A percentile compares a stretch with the other conserved stretches of the same genome.
Conservation (phyloP, 176 grass and related monocot genomes). For the Alopecurus myosuroides region DNA sequence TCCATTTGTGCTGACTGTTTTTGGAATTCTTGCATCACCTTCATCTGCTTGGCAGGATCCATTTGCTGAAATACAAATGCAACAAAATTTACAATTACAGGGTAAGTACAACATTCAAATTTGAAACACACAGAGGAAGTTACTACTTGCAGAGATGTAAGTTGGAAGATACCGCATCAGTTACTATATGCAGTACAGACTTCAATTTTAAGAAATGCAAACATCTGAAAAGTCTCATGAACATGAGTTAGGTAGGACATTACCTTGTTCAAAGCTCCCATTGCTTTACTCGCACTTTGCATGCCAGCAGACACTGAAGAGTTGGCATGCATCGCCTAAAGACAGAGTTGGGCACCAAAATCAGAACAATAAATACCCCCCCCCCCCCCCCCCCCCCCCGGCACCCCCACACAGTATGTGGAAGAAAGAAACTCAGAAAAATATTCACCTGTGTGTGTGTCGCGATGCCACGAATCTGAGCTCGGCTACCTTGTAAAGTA, state of each 20-base stretch:
- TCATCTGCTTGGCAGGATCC: constrained; percentile 87
- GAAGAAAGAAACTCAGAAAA: constrained; percentile 22
- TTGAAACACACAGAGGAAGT: background rate
- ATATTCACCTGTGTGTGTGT: constrained; percentile 83
- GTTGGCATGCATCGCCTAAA: constrained; percentile 86
- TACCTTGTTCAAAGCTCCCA: constrained; percentile 96
- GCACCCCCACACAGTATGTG: background rate
- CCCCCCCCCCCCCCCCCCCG: no score
- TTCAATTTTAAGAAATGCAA: background rate
- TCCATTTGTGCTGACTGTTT: constrained; percentile 91
- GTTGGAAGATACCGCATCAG: background rate
- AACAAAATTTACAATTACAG: constrained; percentile 1
- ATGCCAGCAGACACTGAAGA: constrained; percentile 88
- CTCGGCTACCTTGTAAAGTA: constrained; percentile 85
- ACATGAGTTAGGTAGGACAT: constrained; percentile 9
- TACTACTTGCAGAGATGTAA: constrained; percentile 8
- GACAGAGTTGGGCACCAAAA: background rate
- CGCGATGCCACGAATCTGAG: constrained; percentile 82
- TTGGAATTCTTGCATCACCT: constrained; percentile 95
- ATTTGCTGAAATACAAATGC: constrained; percentile 69
- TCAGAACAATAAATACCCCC: constrained; percentile 13
- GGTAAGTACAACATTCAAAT: constrained; percentile 5
- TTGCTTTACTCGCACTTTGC: constrained; percentile 81
- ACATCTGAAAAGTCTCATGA: background rate
- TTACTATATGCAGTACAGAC: background rate